Evolutionary conservation across 2,329 filamentous ascomycete genomes (phyloP), one percentile per base, ranked within the genome.

Genomic region (Penicillium sp.): DNA sequence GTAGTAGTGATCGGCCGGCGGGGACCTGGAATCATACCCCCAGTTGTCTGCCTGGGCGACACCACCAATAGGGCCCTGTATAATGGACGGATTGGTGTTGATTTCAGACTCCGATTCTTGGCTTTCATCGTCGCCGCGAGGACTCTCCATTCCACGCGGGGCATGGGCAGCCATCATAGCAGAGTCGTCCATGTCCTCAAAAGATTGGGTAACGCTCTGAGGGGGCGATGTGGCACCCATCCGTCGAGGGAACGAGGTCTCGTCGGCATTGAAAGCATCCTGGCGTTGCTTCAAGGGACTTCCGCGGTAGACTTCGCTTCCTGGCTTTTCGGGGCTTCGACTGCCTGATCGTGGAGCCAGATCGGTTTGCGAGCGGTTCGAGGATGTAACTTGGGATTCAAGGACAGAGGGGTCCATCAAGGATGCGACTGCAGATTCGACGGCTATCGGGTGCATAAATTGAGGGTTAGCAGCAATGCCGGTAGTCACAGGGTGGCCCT

Each of bases 351-450:
- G 77, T 70, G 60, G 73, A 58, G 51, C 70, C 55, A 52, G 62
- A 60, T 55, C 69, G 57, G 53, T 76, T 45, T 64, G 61, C 8
- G 69, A 77, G 24, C 78, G 75, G 54, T 77, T 74, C 17, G 58
- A 63, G 26, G 71, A 73, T 22, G 72, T 70, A 29, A 73, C 75
- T 9, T 75, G 76, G 13, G 71, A 73, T 3, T 82, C 90, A 46
- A 95, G 65, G 12, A 84, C 79, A 2, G 88, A 94, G 0, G 88
- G 91, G 17, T 89, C 88, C 59, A 93, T 85, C 6, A 97, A 74
- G 15, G 90, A 96, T 7, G 91, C 91, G 10, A 97, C 90, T 9
- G 86, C 87, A 13, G 90, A 96, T 68, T 96, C 90, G 0, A 95
- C 83, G 2, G 80, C 88, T 31, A 82, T 64, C 2, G 81, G 83